These are phyloP conservation scores for Gossypium australe DNA, from an alignment of 345 rosid species.

Conservation along the genomic window DNA sequence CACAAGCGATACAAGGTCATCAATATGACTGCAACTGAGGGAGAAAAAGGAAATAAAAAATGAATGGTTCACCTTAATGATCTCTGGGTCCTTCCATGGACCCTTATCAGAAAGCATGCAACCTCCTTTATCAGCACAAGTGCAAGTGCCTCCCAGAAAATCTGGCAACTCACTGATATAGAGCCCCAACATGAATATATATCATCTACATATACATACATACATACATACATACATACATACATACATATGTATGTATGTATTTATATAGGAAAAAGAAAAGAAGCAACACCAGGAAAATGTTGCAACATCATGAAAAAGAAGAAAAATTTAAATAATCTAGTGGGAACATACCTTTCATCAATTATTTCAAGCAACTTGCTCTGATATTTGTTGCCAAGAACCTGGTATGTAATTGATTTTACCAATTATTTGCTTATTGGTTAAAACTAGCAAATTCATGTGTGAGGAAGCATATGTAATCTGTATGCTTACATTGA, in stretches of 20 bases:
- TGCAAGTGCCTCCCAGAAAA: slow-evolving; percentile 87
- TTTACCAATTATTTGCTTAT: slow-evolving; percentile 9
- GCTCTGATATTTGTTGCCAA: slow-evolving; percentile 87
- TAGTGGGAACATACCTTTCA: slow-evolving; percentile 40
- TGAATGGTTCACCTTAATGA: slow-evolving; percentile 46
- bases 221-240: no score
- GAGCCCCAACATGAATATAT: slow-evolving; percentile 3
- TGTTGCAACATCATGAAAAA: background rate
- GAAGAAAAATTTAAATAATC: background rate
- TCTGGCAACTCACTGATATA: slow-evolving; percentile 77
- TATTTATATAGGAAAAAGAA: background rate
- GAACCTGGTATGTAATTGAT: slow-evolving; percentile 48
- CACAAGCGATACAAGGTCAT: background rate
- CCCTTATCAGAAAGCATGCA: slow-evolving; percentile 94
- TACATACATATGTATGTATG: no score
- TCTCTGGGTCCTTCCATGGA: slow-evolving; percentile 78
- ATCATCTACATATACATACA: no score
- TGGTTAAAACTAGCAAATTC: slow-evolving; percentile 3
- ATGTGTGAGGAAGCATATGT: background rate
- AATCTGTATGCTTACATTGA: slow-evolving; percentile 51
- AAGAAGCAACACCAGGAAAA: slow-evolving; percentile 10
- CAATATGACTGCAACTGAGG: background rate
- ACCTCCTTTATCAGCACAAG: slow-evolving; percentile 80
- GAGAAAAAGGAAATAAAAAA: background rate
- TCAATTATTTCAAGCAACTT: slow-evolving; percentile 91